Evolutionary conservation across 176 grass and related monocot genomes (phyloP).

Genomic region (Eremochloa ophiuroides): DNA sequence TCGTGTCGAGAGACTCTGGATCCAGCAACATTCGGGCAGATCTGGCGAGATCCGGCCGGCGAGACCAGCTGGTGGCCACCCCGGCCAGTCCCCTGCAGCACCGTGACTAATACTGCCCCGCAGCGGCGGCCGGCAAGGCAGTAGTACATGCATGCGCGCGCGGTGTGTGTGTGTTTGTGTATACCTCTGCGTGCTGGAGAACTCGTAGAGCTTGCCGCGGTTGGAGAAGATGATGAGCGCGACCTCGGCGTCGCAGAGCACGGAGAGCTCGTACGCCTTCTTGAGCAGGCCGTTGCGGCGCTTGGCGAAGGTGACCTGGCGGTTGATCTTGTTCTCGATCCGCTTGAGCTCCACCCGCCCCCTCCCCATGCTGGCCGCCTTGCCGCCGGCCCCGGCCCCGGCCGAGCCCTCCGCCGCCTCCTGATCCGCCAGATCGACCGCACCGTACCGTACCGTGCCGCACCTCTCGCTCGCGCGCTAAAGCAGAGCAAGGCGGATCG

Average conservation of each 20-base stretch:
- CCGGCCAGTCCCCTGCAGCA: too few relatives aligned
- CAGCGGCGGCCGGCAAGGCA: too few relatives aligned
- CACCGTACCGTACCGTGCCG: too few relatives aligned
- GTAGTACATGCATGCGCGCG: neutral
- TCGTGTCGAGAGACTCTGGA: too few relatives aligned
- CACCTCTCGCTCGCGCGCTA: neutral
- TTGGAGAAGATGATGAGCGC: conserved; percentile 78
- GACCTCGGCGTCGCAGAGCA: conserved; percentile 84
- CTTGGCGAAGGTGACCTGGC: conserved; percentile 77
- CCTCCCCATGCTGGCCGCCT: conserved; percentile 23
- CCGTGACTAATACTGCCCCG: neutral
- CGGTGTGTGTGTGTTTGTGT: neutral
- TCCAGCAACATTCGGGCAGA: neutral
- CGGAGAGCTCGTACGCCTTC: conserved; percentile 78
- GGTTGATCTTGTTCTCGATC: conserved; percentile 83
- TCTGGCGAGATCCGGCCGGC: neutral
- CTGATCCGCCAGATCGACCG: conserved; percentile 5
- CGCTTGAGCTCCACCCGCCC: conserved; percentile 58
- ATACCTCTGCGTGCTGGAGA: conserved; percentile 66
- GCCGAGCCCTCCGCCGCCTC: neutral
- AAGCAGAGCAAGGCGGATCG: neutral
- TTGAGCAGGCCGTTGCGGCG: conserved; percentile 68
- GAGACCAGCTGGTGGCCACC: neutral
- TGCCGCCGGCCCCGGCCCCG: neutral
- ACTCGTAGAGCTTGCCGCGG: conserved; percentile 75